Evolutionary conservation across 805 yeast species (phyloP).

Genomic region (Pichia nanzhaoensis): DNA sequence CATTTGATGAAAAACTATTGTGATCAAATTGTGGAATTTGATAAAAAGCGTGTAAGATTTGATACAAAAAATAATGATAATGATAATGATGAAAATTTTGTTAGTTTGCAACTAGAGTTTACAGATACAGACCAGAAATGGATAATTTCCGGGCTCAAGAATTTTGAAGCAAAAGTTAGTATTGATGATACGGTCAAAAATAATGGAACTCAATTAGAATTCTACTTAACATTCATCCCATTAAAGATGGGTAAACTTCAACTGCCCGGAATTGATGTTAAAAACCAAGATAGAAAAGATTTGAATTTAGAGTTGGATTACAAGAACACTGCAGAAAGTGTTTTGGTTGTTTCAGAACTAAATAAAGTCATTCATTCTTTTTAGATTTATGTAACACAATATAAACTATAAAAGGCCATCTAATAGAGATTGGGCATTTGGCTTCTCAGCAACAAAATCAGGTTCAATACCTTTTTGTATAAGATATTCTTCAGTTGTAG

Average conservation of each 20-base stretch:
- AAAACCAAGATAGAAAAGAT: slow-evolving; percentile 25
- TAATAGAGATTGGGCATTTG: slow-evolving; percentile 57
- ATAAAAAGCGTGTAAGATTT: slow-evolving; percentile 27
- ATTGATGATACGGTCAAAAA: slow-evolving; percentile 11
- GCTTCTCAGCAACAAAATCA: slow-evolving; percentile 60
- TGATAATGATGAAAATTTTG: slow-evolving; percentile 12
- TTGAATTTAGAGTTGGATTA: slow-evolving; percentile 55
- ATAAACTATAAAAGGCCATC: slow-evolving; percentile 29
- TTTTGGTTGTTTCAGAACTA: slow-evolving; percentile 65
- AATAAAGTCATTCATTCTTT: slow-evolving; percentile 57
- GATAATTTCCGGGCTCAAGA: slow-evolving; percentile 69
- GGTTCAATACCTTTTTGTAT: slow-evolving; percentile 46
- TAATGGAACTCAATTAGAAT: slow-evolving; percentile 14
- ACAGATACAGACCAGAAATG: slow-evolving; percentile 49
- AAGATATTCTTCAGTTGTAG: slow-evolving; percentile 74
- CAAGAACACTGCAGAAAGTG: slow-evolving; percentile 59
- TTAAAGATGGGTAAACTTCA: slow-evolving; percentile 65
- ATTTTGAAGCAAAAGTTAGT: slow-evolving; percentile 35
- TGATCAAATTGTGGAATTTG: slow-evolving; percentile 6
- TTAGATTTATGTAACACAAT: slow-evolving; percentile 22
- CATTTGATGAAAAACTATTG: slow-evolving; percentile 15
- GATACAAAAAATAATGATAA: not conserved
- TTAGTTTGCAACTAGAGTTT: slow-evolving; percentile 23
- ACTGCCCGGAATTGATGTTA: slow-evolving; percentile 56
- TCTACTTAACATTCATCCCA: slow-evolving; percentile 57